These are phyloP conservation scores for Hondaea fermentalgiana DNA, from an alignment of 108 stramenopile species.

Conservation along the genomic window DNA sequence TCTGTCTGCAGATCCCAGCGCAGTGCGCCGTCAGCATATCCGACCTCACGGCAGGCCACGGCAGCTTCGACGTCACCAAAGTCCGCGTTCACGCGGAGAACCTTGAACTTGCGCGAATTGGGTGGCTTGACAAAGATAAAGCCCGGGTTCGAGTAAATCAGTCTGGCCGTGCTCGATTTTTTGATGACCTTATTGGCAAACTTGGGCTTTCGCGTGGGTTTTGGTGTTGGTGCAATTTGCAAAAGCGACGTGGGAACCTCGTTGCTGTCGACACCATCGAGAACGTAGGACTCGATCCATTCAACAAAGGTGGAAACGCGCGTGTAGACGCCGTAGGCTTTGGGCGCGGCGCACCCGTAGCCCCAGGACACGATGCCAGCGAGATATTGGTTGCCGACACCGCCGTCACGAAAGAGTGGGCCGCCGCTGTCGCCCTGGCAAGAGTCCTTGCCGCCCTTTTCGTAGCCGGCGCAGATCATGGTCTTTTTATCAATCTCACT, in stretches of 20 bases:
- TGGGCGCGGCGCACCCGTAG: background rate
- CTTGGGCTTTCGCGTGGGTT: background rate
- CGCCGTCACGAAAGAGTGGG: background rate
- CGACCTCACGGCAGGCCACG: background rate
- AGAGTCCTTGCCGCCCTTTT: background rate
- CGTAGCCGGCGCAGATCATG: conserved; percentile 6
- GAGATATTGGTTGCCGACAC: background rate
- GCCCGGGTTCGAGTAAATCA: background rate
- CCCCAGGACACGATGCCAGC: background rate
- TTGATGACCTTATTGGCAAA: background rate
- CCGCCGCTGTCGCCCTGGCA: background rate
- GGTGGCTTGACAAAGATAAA: background rate
- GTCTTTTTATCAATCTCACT: background rate
- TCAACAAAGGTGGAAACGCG: background rate
- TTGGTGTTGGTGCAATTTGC: background rate
- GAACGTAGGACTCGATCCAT: background rate
- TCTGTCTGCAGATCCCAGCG: background rate
- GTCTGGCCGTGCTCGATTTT: background rate
- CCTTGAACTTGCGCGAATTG: background rate
- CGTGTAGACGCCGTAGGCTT: background rate
- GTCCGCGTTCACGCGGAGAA: background rate
- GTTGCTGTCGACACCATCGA: background rate
- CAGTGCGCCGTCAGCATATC: background rate
- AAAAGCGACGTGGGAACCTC: background rate
- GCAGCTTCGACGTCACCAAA: background rate